Evolutionary conservation across 768 basidiomycete species (phyloP).

Genomic region (Mycena metata): DNA sequence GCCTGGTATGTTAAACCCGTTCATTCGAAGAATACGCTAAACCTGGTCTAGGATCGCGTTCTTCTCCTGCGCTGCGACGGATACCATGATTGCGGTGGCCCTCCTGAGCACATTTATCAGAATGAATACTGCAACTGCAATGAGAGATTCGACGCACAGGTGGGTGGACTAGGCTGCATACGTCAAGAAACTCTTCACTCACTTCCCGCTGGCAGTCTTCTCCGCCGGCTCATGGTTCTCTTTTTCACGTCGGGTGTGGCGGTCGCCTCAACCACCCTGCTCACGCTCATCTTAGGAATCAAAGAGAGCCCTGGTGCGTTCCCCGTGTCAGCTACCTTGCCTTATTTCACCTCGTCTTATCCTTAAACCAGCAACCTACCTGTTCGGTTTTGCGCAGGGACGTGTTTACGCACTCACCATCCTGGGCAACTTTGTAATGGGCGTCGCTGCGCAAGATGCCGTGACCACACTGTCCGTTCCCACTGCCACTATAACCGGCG

Average conservation of each 20-base stretch:
- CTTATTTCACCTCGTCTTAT: background rate
- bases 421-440: constrained; percentile 7
- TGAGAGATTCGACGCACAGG: constrained; percentile 5
- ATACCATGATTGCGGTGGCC: background rate
- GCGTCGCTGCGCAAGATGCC: background rate
- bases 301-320: constrained; percentile 5
- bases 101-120: constrained; percentile 5
- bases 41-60: background rate
- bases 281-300: constrained; percentile 9
- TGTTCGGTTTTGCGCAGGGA: constrained; percentile 17
- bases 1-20: background rate
- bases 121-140: background rate
- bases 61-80: constrained; percentile 1
- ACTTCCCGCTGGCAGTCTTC: constrained; percentile 1
- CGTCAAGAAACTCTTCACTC: background rate
- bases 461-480: no score
- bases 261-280: constrained; percentile 9
- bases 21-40: no score
- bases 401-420: constrained; percentile 21
- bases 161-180: background rate
- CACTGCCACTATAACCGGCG: no score
- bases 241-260: constrained; percentile 10
- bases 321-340: background rate
- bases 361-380: background rate
- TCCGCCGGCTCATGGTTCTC: constrained; percentile 12